Evolutionary conservation across 2,329 filamentous ascomycete genomes (phyloP), one percentile per base, ranked within the genome.

Genomic region (Gaeumannomyces sp.): DNA sequence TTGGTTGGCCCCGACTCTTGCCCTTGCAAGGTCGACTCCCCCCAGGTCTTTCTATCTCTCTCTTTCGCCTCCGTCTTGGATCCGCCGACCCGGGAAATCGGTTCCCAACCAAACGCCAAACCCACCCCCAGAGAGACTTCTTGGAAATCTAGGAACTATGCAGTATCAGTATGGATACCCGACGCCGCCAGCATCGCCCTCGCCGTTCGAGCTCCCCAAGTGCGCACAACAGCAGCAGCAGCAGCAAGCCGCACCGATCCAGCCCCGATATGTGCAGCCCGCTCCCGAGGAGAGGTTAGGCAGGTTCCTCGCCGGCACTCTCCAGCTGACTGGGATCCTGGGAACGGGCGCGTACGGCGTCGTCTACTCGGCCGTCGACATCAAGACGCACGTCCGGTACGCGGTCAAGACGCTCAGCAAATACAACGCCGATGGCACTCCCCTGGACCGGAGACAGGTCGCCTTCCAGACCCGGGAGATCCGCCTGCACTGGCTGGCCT

Each of bases 341-440:
- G 95, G 95, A 69, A 91, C 94, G 62, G 95, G 95, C 71, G 95
- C 95, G 65, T 99, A 99, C 78, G 95, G 95, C 69, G 93, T 97
- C 58, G 95, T 99, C 31, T 98, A 98, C 80, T 87, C 89, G 69
- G 93, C 93, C 72, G 82, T 91, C 78, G 93, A 95, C 79, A 86
- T 94, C 74, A 89, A 89, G 75, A 94, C 88, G 70, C 86, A 90
- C 75, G 85, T 88, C 66, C 88, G 87, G 69, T 99, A 96, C 82
- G 95, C 95, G 69, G 94, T 99, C 74, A 99, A 99, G 83, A 94
- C 93, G 67, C 85, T 99, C 74, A 95, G 92, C 88, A 98, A 97
- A 79, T 84, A 89, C 77, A 95, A 94, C 77, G 73, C 83, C 69
- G 85, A 88, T 74, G 86, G 86, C 69, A 81, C 83, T 16, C 84